Base-by-base conservation (phyloP, 257 asterid species). In the Nicotiana undulata region DNA sequence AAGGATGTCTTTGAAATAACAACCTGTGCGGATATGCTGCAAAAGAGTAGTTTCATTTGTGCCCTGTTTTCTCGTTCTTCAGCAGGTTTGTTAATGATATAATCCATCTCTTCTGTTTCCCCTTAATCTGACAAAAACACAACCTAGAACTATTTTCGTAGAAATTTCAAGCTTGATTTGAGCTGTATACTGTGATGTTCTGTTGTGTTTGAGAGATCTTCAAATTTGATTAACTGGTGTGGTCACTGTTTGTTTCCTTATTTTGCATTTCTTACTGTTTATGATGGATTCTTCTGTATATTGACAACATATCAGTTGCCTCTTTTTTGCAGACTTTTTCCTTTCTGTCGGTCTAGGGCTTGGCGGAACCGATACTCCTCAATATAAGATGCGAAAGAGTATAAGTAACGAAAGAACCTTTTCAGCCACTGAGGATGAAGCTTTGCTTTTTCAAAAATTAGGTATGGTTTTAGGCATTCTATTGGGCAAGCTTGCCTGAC, bases 351-450 rank as follows among this genome's bases (percentile, higher is more conserved):
- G 95, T 79, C 91, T 96, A 87, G 98, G 99, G 53, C 83, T 96
- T 82, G 99, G 99, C 61, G 87, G 96, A 81, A 96, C 99, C 53
- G 92, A 91, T 77, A 85, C 93, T 3, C 98, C 98, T 78, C 87
- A 87, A 88, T 86, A 64, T 40, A 85, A 81, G 82, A 85, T 76
- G 83, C 88, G 98, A 75, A 96, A 96, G 88, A 94, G 98, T 79
- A 92, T 93, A 84, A 96, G 98, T 81, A 92, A 82, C 60, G 97
- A 96, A 91, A 92, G 99, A 86, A 96, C 99, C 10, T 96, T 96
- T 89, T 84, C 97, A 77, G 88, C 97, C 86, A 96, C 95, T 2
- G 89, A 74, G 22, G 92, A 96, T 58, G 94, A 89, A 89, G 82
- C 85, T 59, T 84, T 80, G 51, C 88, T 96, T 80, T 76, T 80